Evolutionary conservation across 140 eudicot genomes (phyloP).

Genomic region (Ambrosia hybrid): DNA sequence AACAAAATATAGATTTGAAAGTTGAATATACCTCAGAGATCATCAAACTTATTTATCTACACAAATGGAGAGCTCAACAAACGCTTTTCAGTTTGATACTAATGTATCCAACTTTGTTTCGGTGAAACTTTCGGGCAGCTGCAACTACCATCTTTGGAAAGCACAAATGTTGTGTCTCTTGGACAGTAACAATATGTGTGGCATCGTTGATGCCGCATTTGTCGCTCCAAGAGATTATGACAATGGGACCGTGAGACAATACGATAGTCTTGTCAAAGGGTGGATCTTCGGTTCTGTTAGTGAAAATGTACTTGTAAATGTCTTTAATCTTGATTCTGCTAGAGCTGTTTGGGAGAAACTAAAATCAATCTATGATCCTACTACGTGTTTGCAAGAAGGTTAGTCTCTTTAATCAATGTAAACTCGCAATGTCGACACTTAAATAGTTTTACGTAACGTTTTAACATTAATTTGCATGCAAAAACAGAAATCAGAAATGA

Average conservation of each 20-base stretch:
- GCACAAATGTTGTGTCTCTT: neutral
- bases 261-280: neutral
- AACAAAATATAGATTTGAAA: too few species aligned
- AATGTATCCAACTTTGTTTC: neutral
- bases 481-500: too few species aligned
- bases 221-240: neutral
- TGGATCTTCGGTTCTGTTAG: neutral
- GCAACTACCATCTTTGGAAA: conserved; percentile 1
- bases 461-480: too few species aligned
- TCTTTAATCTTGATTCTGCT: neutral
- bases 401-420: too few species aligned
- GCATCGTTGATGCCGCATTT: neutral
- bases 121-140: neutral
- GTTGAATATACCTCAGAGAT: neutral
- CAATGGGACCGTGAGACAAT: neutral
- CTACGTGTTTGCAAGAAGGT: neutral
- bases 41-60: neutral
- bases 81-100: neutral
- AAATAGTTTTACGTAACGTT: too few species aligned
- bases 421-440: too few species aligned
- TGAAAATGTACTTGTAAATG: neutral
- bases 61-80: neutral
- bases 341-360: conserved; percentile 3
- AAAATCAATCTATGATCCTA: neutral
- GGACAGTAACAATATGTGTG: neutral